phyloP scores from a whole-genome alignment of 75 land plant species.

The Picea glauca region DNA sequence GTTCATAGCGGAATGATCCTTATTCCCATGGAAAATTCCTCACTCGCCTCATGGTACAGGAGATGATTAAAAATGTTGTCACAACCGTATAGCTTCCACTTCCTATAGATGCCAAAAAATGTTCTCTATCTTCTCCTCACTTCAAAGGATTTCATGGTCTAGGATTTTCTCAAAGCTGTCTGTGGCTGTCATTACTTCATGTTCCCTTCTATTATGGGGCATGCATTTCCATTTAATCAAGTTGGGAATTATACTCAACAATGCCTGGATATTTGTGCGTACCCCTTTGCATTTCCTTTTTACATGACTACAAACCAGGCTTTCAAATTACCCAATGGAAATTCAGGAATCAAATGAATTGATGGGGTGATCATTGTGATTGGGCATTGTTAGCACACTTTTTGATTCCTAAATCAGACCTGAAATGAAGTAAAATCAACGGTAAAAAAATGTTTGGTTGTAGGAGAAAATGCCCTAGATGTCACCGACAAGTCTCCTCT shows the following conservation, averaged over 20 bases:
- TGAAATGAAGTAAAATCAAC: too few species aligned
- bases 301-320: conserved; percentile 44
- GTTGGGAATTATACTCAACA: conserved; percentile 68
- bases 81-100: too few species aligned
- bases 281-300: conserved; percentile 72
- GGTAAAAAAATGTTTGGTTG: too few species aligned
- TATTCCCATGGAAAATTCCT: conserved; percentile 57
- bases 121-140: too few species aligned
- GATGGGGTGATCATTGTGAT: conserved; percentile 16
- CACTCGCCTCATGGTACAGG: conserved; percentile 14
- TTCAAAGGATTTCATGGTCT: conserved; percentile 6
- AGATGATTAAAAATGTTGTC: too few species aligned
- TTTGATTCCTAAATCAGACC: too few species aligned
- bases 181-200: conserved; percentile 84
- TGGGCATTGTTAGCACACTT: too few species aligned
- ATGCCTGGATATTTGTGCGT: conserved; percentile 79
- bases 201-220: too few species aligned
- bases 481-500: too few species aligned
- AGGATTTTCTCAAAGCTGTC: conserved; percentile 80
- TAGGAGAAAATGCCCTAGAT: too few species aligned
- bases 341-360: conserved; percentile 73
- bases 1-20: conserved; percentile 20
- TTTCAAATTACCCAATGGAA: conserved; percentile 57
- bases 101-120: too few species aligned
- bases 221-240: conserved; percentile 81